These are phyloP conservation scores for Rhinocladiella similis DNA, from an alignment of 2,329 filamentous ascomycete species.

Conservation along the genomic window DNA sequence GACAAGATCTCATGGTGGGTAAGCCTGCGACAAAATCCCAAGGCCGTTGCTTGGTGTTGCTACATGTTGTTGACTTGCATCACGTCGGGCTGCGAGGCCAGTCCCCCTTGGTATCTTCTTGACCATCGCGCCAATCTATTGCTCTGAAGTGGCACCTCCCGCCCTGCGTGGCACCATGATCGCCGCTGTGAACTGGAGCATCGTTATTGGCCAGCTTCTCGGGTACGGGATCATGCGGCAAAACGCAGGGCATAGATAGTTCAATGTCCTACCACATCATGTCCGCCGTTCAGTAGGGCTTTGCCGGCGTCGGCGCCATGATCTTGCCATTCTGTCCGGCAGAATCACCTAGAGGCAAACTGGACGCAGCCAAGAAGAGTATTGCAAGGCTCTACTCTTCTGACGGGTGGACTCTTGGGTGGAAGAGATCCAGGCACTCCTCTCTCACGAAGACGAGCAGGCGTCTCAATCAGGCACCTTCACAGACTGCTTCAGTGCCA, in stretches of 20 bases:
- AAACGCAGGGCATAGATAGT: background rate
- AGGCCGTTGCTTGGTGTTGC: background rate
- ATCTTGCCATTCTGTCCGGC: background rate
- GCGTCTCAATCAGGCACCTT: no score
- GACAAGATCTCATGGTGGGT: no score
- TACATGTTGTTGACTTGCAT: background rate
- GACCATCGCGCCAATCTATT: background rate
- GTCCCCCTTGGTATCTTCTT: conserved; percentile 2
- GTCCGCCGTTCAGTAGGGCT: conserved; percentile 3
- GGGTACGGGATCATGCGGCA: conserved; percentile 3
- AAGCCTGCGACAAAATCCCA: background rate
- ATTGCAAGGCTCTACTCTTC: no score
- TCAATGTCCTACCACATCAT: conserved; percentile 6
- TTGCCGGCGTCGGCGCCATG: background rate
- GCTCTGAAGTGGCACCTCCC: conserved; percentile 2
- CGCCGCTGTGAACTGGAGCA: background rate
- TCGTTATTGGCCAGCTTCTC: conserved; percentile 1
- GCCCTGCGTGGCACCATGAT: background rate
- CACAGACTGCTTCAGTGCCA: no score
- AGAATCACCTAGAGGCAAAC: background rate
- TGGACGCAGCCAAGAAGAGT: no score
- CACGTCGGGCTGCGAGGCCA: background rate
- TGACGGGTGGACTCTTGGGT: no score
- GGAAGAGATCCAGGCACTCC: no score
- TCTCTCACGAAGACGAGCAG: no score